phyloP scores from a whole-genome alignment of 1,284 basidiomycete species.

The Singerocomus inundabilis region DNA sequence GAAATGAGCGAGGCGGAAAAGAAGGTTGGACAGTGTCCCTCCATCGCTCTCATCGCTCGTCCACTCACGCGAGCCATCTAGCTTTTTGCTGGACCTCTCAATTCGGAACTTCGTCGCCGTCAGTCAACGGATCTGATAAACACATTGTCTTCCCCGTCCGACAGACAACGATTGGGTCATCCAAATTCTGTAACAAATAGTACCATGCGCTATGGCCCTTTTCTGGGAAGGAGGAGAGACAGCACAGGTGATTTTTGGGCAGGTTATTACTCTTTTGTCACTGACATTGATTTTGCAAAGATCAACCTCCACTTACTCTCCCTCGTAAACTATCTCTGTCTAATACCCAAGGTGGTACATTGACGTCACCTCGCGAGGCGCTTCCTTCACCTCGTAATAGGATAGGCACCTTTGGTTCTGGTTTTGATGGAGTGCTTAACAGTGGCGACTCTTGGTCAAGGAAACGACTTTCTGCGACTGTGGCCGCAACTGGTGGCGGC shows the following conservation, averaged over 20 bases:
- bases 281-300: conserved; percentile 32
- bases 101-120: conserved; percentile 78
- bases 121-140: conserved; percentile 71
- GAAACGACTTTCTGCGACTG: conserved; percentile 55
- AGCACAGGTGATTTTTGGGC: conserved; percentile 51
- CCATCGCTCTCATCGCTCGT: conserved; percentile 8
- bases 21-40: conserved; percentile 58
- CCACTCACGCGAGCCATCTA: conserved; percentile 38
- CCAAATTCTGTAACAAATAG: conserved; percentile 48
- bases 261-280: neutral
- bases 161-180: conserved; percentile 58
- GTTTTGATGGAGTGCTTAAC: conserved; percentile 71
- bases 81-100: conserved; percentile 72
- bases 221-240: conserved; percentile 61
- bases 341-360: conserved; percentile 48
- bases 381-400: conserved; percentile 68
- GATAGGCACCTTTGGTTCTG: conserved; percentile 48
- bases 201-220: conserved; percentile 61
- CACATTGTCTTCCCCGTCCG: conserved; percentile 52
- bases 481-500: conserved; percentile 39
- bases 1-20: conserved; percentile 84
- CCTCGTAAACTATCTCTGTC: conserved; percentile 74
- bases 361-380: conserved; percentile 57
- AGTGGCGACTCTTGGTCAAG: conserved; percentile 67
- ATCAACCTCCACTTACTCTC: conserved; percentile 45